phyloP scores from a whole-genome alignment of 208 protist genomes.

The Wallacemonas sp. region DNA sequence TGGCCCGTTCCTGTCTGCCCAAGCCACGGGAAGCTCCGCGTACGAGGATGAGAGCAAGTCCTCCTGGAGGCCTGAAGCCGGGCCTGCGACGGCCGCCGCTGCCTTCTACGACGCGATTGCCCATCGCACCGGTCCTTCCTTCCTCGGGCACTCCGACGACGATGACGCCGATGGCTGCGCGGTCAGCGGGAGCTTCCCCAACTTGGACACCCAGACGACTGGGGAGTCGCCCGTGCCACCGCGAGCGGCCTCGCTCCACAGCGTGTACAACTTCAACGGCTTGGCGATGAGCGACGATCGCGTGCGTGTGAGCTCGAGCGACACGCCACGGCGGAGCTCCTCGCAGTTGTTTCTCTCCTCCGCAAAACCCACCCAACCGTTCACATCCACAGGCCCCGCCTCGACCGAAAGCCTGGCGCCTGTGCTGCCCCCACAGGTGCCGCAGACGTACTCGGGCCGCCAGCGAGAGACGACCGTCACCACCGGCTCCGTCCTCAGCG shows the following conservation, averaged over 20 bases:
- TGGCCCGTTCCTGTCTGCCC: background rate
- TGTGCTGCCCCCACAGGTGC: background rate
- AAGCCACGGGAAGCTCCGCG: background rate
- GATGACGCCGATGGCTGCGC: no score
- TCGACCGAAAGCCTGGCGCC: background rate
- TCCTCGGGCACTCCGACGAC: no score
- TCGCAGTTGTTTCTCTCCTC: background rate
- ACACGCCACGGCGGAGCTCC: background rate
- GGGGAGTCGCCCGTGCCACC: background rate
- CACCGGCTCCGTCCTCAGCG: background rate
- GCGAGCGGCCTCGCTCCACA: background rate
- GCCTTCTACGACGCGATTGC: no score
- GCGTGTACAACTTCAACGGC: background rate
- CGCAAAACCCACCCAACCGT: background rate
- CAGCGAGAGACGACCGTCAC: no score
- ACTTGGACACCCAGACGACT: background rate
- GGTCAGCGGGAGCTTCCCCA: no score
- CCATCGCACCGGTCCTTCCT: no score
- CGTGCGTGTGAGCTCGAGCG: background rate
- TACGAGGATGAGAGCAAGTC: no score
- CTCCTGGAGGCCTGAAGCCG: no score
- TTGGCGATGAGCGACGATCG: background rate
- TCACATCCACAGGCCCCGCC: background rate
- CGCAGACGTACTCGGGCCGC: background rate
- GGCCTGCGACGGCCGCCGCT: no score